phyloP scores from a whole-genome alignment of 805 yeast species.

The Osmozyma mogii region DNA sequence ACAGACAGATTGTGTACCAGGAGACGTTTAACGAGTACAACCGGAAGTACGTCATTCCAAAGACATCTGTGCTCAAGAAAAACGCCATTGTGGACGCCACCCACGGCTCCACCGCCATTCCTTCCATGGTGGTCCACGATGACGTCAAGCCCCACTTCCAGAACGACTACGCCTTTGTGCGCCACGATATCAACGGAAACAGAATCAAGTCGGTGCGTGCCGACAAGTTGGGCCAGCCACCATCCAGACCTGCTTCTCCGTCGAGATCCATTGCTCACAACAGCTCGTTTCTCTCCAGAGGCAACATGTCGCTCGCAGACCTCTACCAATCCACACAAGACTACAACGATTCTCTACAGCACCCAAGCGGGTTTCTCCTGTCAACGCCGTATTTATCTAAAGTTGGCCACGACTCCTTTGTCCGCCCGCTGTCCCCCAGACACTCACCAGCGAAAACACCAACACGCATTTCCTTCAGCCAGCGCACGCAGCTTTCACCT shows the following conservation, averaged over 20 bases:
- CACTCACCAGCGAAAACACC: conserved; percentile 2
- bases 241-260: conserved; percentile 9
- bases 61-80: conserved; percentile 40
- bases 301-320: conserved; percentile 2
- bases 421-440: conserved; percentile 6
- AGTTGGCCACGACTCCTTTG: conserved; percentile 8
- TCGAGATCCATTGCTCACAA: conserved; percentile 3
- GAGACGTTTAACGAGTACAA: conserved; percentile 60
- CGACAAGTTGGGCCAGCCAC: conserved; percentile 3
- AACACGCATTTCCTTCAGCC: conserved; percentile 8
- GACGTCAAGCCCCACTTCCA: conserved; percentile 14
- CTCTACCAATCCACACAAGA: no score
- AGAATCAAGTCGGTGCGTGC: conserved; percentile 12
- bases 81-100: conserved; percentile 61
- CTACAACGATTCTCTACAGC: conserved; percentile 7
- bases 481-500: conserved; percentile 13
- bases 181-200: conserved; percentile 42
- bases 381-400: conserved; percentile 11
- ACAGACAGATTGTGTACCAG: conserved; percentile 50
- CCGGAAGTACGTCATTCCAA: conserved; percentile 54
- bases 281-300: conserved; percentile 2
- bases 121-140: conserved; percentile 16
- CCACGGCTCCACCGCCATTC: conserved; percentile 21
- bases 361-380: conserved; percentile 8
- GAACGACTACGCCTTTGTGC: conserved; percentile 36